These are phyloP conservation scores for Cardiospermum halicacabum DNA, from an alignment of 345 rosid genomes.

Conservation along the genomic window DNA sequence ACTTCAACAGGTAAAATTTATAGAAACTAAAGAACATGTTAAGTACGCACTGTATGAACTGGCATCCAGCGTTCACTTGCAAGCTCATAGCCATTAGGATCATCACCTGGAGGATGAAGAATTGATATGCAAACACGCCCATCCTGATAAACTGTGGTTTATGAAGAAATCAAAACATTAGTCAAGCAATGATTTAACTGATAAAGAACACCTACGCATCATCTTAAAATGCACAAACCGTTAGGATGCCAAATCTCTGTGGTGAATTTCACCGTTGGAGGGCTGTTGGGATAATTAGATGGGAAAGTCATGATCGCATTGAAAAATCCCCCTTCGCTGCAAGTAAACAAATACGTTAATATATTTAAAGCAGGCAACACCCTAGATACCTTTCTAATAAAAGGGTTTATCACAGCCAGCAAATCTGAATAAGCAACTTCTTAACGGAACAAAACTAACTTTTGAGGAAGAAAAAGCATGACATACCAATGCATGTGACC, in stretches of 20 bases:
- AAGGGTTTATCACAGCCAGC: neutral
- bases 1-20: neutral
- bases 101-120: constrained; percentile 99
- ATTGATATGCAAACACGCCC: constrained; percentile 97
- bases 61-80: constrained; percentile 98
- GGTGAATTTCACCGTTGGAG: constrained; percentile 84
- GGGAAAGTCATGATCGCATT: constrained; percentile 95
- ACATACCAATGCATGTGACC: neutral
- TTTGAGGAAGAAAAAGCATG: neutral
- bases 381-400: neutral
- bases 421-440: neutral
- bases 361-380: neutral
- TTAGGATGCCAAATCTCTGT: constrained; percentile 99
- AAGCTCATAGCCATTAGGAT: constrained; percentile 96
- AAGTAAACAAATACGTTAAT: constrained; percentile 1
- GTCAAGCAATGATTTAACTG: neutral
- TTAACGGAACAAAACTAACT: neutral
- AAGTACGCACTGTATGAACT: constrained; percentile 74
- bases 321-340: constrained; percentile 96
- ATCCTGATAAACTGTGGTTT: constrained; percentile 66
- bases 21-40: neutral
- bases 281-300: constrained; percentile 83
- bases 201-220: neutral
- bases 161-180: constrained; percentile 7
- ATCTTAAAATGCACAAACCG: constrained; percentile 35